These are phyloP conservation scores for Nidularia pulvinata DNA, from an alignment of 768 basidiomycete genomes.

Conservation along the genomic window DNA sequence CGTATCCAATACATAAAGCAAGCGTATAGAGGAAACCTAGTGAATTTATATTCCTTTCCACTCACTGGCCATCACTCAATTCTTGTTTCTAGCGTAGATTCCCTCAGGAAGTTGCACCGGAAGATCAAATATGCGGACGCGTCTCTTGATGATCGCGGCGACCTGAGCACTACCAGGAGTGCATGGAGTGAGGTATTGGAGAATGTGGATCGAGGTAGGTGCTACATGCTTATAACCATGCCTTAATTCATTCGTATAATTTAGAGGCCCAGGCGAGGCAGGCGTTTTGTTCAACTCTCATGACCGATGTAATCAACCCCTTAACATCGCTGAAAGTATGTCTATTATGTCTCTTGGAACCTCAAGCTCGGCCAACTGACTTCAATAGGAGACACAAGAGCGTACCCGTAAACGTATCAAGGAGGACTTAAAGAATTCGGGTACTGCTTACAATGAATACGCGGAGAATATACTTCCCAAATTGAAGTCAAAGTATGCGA, in stretches of 20 bases:
- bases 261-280: conserved; percentile 82
- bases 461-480: conserved; percentile 80
- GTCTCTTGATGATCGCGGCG: conserved; percentile 70
- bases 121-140: conserved; percentile 71
- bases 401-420: conserved; percentile 91
- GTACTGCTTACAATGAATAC: conserved; percentile 77
- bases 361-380: neutral
- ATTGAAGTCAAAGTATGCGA: conserved; percentile 76
- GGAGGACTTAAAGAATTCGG: conserved; percentile 85
- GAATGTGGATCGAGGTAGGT: conserved; percentile 75
- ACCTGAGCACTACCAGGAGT: conserved; percentile 60
- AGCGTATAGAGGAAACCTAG: conserved; percentile 86
- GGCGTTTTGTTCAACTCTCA: conserved; percentile 75
- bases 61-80: neutral
- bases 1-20: conserved; percentile 40
- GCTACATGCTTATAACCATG: neutral
- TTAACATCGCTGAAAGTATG: conserved; percentile 66
- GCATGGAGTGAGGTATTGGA: conserved; percentile 89
- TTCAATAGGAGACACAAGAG: conserved; percentile 79
- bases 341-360: conserved; percentile 2
- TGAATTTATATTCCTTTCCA: conserved; percentile 27
- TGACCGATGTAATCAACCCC: conserved; percentile 71
- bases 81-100: conserved; percentile 56
- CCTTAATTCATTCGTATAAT: conserved; percentile 5
- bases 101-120: conserved; percentile 70